Percentiles rank a stretch among this genome's conserved stretches.
Conservation (phyloP, 2,329 filamentous ascomycete genomes). For the Pseudogymnoascus sp. region DNA sequence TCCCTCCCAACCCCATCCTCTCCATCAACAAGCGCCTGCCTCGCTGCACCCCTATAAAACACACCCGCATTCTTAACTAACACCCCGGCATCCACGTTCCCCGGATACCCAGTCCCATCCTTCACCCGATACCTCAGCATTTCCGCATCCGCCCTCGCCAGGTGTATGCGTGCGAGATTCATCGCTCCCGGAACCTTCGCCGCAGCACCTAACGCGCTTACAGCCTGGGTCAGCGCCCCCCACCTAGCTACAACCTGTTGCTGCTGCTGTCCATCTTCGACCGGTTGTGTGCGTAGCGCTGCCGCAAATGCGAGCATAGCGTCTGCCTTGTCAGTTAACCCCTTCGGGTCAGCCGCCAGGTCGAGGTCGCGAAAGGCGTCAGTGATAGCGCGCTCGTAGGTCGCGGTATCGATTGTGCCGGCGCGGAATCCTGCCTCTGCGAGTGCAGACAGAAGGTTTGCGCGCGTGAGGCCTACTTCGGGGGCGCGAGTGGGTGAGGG, state of each 20-base stretch:
- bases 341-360: slow-evolving; percentile 36
- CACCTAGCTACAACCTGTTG: slow-evolving; percentile 35
- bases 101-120: slow-evolving; percentile 34
- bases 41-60: slow-evolving; percentile 44
- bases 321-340: slow-evolving; percentile 46
- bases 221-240: slow-evolving; percentile 43
- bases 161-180: slow-evolving; percentile 43
- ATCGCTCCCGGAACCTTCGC: slow-evolving; percentile 41
- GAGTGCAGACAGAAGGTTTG: slow-evolving; percentile 47
- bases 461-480: slow-evolving; percentile 45
- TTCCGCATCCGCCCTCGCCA: slow-evolving; percentile 46
- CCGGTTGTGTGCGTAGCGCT: slow-evolving; percentile 16
- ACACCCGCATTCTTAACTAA: slow-evolving; percentile 47
- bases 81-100: slow-evolving; percentile 36
- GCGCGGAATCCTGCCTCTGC: slow-evolving; percentile 48
- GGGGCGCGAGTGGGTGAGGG: slow-evolving; percentile 34
- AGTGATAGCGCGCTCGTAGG: slow-evolving; percentile 41
- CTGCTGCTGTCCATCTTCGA: slow-evolving; percentile 27
- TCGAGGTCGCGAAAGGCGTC: slow-evolving; percentile 35
- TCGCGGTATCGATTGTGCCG: slow-evolving; percentile 39
- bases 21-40: slow-evolving; percentile 31
- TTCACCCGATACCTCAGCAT: slow-evolving; percentile 45
- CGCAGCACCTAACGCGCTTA: slow-evolving; percentile 41
- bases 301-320: slow-evolving; percentile 45
- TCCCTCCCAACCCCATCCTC: slow-evolving; percentile 33